Base-by-base conservation (phyloP, 1,284 basidiomycete genomes). In the Apiotrichum gamsii region DNA sequence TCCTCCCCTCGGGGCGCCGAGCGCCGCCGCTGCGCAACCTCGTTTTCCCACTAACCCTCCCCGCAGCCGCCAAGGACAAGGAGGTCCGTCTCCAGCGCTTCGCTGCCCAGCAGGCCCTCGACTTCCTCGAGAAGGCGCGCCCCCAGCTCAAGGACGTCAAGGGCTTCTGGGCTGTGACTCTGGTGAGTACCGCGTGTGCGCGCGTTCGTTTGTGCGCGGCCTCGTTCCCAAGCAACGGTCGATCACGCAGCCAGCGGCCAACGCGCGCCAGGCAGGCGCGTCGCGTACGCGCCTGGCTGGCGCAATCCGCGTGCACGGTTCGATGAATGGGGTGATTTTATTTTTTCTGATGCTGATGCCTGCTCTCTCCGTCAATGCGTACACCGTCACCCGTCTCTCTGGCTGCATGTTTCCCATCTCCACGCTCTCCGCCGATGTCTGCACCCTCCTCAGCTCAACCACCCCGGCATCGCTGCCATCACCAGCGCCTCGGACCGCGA, bases 401-500 rank as follows among this genome's bases (percentile, higher is more conserved):
- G n/a, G n/a, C n/a, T n/a, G n/a, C n/a, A n/a, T n/a, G n/a, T n/a
- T n/a, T n/a, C n/a, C n/a, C 25, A 28, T 28, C 25, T 6, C 25
- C 25, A 28, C 25, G 6, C 25, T 11, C 11, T 11, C 25, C 20
- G 4, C 4, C 18, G 9, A 18, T 31, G 49, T n/a, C 36, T 15
- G 14, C 30, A n/a, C 18, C 14, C 20, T n/a, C 15, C 25, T 5
- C 47, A 70, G 65, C 39, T 59, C 19, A 51, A 56, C 38, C 58
- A 64, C 43, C 42, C 43, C 21, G 49, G 49, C 32, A 18, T 68
- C 25, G 51, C 49, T n/a, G 36, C 47, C 3, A 42, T 48, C 18
- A 53, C 59, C 37, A 59, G 58, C 34, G 59, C 62, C 29, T 52
- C 60, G 15, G 71, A 73, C 56, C 49, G 58, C 38, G 61, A 71